phyloP scores from a whole-genome alignment of 2,329 filamentous ascomycete genomes.

The Cercospora beticola region DNA sequence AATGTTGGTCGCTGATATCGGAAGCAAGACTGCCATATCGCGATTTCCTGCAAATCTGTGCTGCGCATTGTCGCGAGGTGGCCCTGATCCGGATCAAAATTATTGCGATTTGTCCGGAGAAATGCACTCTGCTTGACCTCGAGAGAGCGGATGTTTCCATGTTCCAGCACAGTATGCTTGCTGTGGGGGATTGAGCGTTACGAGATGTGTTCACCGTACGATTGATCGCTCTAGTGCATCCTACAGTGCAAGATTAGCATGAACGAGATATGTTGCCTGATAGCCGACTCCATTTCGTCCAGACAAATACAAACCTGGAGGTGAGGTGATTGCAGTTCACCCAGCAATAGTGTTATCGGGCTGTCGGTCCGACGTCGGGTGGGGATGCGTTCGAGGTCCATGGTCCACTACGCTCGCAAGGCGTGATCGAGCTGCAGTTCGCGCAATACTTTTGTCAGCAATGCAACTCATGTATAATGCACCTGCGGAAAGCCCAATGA shows the following conservation, averaged over 20 bases:
- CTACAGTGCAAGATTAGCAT: background rate
- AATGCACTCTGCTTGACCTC: background rate
- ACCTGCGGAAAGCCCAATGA: background rate
- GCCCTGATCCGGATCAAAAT: background rate
- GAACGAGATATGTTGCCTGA: background rate
- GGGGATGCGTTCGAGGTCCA: conserved; percentile 7
- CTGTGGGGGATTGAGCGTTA: too few species aligned
- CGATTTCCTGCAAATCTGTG: background rate
- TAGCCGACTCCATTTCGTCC: background rate
- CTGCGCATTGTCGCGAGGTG: background rate
- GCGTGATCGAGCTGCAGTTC: conserved; percentile 21
- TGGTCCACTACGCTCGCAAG: conserved; percentile 17
- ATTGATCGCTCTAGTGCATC: background rate
- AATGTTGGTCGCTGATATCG: background rate
- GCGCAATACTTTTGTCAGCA: conserved; percentile 16
- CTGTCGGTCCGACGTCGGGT: conserved; percentile 17
- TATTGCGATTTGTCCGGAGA: background rate
- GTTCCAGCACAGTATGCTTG: background rate
- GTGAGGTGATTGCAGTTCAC: background rate
- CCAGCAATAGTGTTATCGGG: conserved; percentile 3
- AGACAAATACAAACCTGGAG: background rate
- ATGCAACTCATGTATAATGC: conserved; percentile 12
- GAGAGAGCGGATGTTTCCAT: background rate
- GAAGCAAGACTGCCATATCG: background rate
- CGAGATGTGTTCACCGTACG: background rate